phyloP scores from a whole-genome alignment of 495 filamentous ascomycete genomes.

The Mytilinidion resinicola region DNA sequence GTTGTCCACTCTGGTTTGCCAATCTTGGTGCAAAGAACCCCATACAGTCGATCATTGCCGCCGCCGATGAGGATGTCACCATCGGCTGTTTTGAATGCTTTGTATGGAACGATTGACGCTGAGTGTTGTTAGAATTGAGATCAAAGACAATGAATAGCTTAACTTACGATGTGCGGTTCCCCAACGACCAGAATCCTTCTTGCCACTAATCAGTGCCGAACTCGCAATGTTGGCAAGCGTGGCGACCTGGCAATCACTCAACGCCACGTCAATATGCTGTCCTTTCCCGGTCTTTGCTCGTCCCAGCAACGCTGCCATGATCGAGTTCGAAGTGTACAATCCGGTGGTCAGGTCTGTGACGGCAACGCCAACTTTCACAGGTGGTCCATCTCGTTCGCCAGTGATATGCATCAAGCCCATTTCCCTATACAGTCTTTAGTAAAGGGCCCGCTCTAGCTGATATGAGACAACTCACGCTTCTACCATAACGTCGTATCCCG shows the following conservation, averaged over 20 bases:
- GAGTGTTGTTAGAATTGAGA: constrained; percentile 15
- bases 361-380: constrained; percentile 95
- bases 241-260: constrained; percentile 93
- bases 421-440: constrained; percentile 43
- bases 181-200: constrained; percentile 84
- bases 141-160: background rate
- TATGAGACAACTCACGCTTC: constrained; percentile 52
- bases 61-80: constrained; percentile 89
- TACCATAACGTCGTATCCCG: constrained; percentile 99
- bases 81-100: constrained; percentile 85
- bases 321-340: constrained; percentile 91
- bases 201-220: constrained; percentile 80
- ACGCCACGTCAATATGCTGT: constrained; percentile 84
- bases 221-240: constrained; percentile 90
- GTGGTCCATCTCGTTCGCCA: constrained; percentile 75
- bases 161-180: constrained; percentile 88
- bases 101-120: constrained; percentile 95
- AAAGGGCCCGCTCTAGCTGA: background rate
- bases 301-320: constrained; percentile 86
- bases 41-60: constrained; percentile 88
- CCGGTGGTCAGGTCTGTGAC: constrained; percentile 96
- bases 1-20: constrained; percentile 73
- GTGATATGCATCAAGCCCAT: constrained; percentile 99
- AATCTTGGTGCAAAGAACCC: constrained; percentile 73
- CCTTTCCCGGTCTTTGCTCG: constrained; percentile 64